These are phyloP conservation scores for Epichloe sibirici DNA, from an alignment of 2,329 filamentous ascomycete genomes.

Conservation along the genomic window DNA sequence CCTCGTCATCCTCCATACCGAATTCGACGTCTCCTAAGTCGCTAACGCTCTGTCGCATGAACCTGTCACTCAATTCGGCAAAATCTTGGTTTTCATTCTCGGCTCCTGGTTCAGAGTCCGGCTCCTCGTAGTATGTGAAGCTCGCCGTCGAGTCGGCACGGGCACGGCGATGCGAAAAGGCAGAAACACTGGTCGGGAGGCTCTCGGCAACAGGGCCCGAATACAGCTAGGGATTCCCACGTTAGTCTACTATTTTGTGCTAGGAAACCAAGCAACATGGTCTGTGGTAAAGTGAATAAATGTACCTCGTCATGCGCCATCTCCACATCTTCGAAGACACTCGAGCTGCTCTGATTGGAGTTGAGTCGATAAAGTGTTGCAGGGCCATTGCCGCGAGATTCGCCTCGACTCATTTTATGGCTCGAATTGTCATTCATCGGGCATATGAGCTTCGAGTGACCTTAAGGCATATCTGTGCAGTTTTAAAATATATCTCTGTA, in stretches of 20 bases:
- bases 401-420: neutral
- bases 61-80: constrained; percentile 12
- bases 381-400: constrained; percentile 1
- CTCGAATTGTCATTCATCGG: constrained; percentile 3
- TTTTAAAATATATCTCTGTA: neutral
- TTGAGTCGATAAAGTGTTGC: constrained; percentile 42
- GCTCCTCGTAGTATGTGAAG: constrained; percentile 75
- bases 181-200: constrained; percentile 85
- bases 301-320: constrained; percentile 85
- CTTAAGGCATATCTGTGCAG: constrained; percentile 1
- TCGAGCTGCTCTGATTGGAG: constrained; percentile 62
- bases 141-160: constrained; percentile 77
- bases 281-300: neutral
- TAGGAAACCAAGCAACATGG: neutral
- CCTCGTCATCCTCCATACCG: constrained; percentile 28
- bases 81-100: constrained; percentile 20
- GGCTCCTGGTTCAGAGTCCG: constrained; percentile 20
- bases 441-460: neutral
- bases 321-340: constrained; percentile 89
- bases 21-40: constrained; percentile 30
- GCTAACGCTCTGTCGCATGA: constrained; percentile 19
- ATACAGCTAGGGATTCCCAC: constrained; percentile 48
- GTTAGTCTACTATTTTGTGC: neutral
- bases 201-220: constrained; percentile 90
- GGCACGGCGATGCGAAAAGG: constrained; percentile 72